Evolutionary conservation across 768 basidiomycete genomes (phyloP).

Genomic region (Agaricus subrufescens): DNA sequence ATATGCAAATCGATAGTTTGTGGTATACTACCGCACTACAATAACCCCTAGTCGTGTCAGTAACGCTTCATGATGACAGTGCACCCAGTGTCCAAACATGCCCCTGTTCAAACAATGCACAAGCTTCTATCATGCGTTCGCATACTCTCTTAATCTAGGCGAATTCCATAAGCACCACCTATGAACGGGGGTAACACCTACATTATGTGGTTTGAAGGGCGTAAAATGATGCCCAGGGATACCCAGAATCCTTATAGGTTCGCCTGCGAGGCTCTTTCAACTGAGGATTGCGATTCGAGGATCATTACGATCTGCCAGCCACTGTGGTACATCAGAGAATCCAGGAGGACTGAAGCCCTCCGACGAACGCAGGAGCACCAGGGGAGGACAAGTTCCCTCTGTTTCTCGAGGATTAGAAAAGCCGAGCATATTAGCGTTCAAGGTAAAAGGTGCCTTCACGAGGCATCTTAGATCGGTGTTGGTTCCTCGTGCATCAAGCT

Average conservation of each 20-base stretch:
- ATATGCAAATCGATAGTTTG: too few relatives aligned
- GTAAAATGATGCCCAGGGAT: conserved; percentile 68
- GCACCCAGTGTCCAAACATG: too few relatives aligned
- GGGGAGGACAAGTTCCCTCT: conserved; percentile 19
- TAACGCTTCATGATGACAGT: too few relatives aligned
- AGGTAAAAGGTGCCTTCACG: conserved; percentile 43
- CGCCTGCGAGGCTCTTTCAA: conserved; percentile 44
- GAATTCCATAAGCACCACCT: background rate
- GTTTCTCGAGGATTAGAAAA: conserved; percentile 34
- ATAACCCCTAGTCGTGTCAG: too few relatives aligned
- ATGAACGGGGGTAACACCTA: conserved; percentile 19
- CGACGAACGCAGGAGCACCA: conserved; percentile 51
- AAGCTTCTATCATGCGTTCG: conserved; percentile 21
- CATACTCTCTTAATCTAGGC: conserved; percentile 25
- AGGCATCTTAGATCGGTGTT: conserved; percentile 28
- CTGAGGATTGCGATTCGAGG: conserved; percentile 24
- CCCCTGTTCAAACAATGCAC: background rate
- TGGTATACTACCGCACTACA: too few relatives aligned
- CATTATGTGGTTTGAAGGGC: conserved; percentile 47
- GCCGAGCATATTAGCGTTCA: conserved; percentile 42
- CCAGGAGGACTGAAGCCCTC: conserved; percentile 36
- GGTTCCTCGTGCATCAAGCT: conserved; percentile 22
- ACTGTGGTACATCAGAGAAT: conserved; percentile 36
- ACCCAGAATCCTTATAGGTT: conserved; percentile 37
- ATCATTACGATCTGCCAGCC: conserved; percentile 47